These are phyloP conservation scores for Xylaria cubensis DNA, from an alignment of 495 filamentous ascomycete species.

Conservation along the genomic window DNA sequence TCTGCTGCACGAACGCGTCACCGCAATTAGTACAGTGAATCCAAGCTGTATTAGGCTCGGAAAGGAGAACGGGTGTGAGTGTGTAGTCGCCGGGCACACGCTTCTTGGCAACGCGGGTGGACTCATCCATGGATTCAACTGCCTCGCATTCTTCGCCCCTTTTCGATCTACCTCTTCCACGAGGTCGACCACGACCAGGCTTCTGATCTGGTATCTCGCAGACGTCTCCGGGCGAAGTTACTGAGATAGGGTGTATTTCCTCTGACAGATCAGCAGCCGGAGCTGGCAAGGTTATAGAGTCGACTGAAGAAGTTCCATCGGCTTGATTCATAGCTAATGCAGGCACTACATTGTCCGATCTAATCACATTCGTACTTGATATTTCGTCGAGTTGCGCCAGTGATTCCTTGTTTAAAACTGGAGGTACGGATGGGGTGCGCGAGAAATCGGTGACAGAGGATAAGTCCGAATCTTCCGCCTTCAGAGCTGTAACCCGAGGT, in stretches of 20 bases:
- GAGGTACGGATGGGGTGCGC: constrained; percentile 32
- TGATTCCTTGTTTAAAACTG: not conserved
- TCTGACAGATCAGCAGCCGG: not conserved
- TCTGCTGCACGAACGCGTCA: constrained; percentile 79
- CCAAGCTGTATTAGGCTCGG: constrained; percentile 78
- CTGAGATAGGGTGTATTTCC: constrained; percentile 4
- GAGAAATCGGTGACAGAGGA: constrained; percentile 36
- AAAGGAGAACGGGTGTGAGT: constrained; percentile 73
- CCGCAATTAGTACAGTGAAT: constrained; percentile 85
- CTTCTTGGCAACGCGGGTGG: constrained; percentile 42
- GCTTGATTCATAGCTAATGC: not conserved
- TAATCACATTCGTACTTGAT: not conserved
- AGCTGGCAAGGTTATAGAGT: not conserved
- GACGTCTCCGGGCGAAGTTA: not conserved
- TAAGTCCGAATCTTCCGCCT: constrained; percentile 40
- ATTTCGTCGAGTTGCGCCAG: not conserved
- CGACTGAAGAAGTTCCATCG: constrained; percentile 21
- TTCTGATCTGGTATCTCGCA: not conserved
- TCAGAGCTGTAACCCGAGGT: constrained; percentile 31
- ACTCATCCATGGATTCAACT: constrained; percentile 17
- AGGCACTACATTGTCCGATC: constrained; percentile 24
- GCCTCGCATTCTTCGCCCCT: constrained; percentile 24
- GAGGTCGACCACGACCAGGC: constrained; percentile 1
- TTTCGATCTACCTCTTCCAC: constrained; percentile 10
- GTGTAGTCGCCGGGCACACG: constrained; percentile 79